Base-by-base conservation (phyloP, 1,284 basidiomycete genomes). In the Puccinia coronata region DNA sequence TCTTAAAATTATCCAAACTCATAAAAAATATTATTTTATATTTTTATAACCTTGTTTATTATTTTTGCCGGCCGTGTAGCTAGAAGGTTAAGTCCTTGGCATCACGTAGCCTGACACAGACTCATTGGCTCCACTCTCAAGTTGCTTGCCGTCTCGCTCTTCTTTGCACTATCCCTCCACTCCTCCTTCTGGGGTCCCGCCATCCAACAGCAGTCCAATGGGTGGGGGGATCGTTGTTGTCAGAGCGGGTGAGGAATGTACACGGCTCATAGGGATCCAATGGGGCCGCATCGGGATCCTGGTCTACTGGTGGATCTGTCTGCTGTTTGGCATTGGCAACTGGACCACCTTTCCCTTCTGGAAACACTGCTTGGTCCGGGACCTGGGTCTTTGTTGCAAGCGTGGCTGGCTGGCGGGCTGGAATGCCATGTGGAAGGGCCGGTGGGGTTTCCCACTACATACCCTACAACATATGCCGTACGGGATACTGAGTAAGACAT, bases 61-160 rank as follows among this genome's bases (percentile, higher is more conserved):
- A n/a, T n/a, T n/a, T n/a, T n/a, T n/a, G n/a, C n/a, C n/a, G n/a
- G n/a, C n/a, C n/a, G n/a, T n/a, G n/a, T n/a, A n/a, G n/a, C n/a
- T n/a, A n/a, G n/a, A n/a, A n/a, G n/a, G n/a, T n/a, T n/a, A n/a
- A n/a, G n/a, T n/a, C n/a, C n/a, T n/a, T n/a, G n/a, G n/a, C n/a
- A n/a, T n/a, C n/a, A n/a, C n/a, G n/a, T n/a, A n/a, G n/a, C n/a
- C n/a, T n/a, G n/a, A n/a, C n/a, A n/a, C n/a, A n/a, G n/a, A 23
- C 83, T 86, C 61, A 83, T 84, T 23, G 84, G 83, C 25, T 84
- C 84, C 49, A 81, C 83, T 73, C 69, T 61, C 28, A 71, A 84
- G 20, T 83, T 84, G 4, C 55, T 80, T 2, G 34, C 79, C n/a
- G 72, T 84, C 34, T 82, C 47, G 28, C 34, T 73, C 47, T 12